phyloP scores from a whole-genome alignment of 2,329 filamentous ascomycete genomes.

The Lachnellula suecica region DNA sequence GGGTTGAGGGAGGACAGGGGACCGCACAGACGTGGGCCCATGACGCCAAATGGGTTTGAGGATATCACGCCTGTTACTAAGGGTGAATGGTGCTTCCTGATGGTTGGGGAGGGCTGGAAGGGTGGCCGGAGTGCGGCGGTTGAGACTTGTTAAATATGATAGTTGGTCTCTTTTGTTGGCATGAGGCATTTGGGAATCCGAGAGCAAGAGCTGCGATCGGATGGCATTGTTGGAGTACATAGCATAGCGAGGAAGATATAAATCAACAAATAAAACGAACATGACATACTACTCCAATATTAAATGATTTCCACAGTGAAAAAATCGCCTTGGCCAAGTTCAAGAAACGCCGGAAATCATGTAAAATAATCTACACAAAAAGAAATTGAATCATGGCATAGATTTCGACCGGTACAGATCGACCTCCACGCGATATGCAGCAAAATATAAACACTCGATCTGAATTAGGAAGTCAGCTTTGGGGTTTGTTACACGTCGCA shows the following conservation, averaged over 20 bases:
- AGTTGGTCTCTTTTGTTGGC: background rate
- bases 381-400: too few relatives aligned
- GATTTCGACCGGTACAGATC: too few relatives aligned
- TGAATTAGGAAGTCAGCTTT: too few relatives aligned
- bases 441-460: too few relatives aligned
- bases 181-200: slow-evolving; percentile 10
- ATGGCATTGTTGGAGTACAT: background rate
- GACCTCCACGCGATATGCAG: too few relatives aligned
- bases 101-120: slow-evolving; percentile 44
- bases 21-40: slow-evolving; percentile 42
- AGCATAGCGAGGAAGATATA: background rate
- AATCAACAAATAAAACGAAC: too few relatives aligned
- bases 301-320: too few relatives aligned
- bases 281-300: too few relatives aligned
- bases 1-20: slow-evolving; percentile 23
- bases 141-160: slow-evolving; percentile 44
- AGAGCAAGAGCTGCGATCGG: slow-evolving; percentile 34
- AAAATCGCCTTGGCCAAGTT: too few relatives aligned
- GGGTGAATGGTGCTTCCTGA: slow-evolving; percentile 62
- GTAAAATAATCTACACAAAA: too few relatives aligned
- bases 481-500: too few relatives aligned
- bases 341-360: too few relatives aligned
- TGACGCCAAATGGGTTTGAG: slow-evolving; percentile 59
- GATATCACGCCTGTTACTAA: slow-evolving; percentile 63
- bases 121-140: slow-evolving; percentile 48